Conservation (phyloP, 257 asterid species). For the Salvia splendens region DNA sequence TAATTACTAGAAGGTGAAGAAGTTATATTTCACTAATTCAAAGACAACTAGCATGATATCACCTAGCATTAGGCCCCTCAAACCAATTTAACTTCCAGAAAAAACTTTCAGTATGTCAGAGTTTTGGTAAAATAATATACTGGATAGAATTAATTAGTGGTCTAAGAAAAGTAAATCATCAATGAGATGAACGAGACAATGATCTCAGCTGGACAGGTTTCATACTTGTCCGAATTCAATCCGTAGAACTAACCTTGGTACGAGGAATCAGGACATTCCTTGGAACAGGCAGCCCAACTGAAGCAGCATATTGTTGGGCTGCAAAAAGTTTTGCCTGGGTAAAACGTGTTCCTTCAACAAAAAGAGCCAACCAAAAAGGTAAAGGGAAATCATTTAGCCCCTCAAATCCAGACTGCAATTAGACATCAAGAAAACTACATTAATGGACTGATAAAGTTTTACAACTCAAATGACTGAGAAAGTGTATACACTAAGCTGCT, state of each 20-base stretch:
- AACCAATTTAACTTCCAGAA: background rate
- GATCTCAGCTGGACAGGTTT: background rate
- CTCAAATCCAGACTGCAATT: conserved; percentile 63
- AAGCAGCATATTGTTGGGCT: conserved; percentile 67
- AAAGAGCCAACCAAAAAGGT: conserved; percentile 81
- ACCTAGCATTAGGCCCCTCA: background rate
- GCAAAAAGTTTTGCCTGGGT: conserved; percentile 66
- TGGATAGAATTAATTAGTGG: background rate
- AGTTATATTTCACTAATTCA: background rate
- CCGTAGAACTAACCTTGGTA: conserved; percentile 55
- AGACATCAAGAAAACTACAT: conserved; percentile 29
- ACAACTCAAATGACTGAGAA: conserved; percentile 25
- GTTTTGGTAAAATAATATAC: background rate
- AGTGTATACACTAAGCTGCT: conserved; percentile 21
- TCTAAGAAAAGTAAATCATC: background rate
- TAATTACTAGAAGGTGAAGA: background rate
- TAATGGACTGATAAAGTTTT: conserved; percentile 17
- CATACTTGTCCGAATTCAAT: background rate
- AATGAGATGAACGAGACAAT: background rate
- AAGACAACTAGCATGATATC: background rate
- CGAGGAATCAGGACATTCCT: conserved; percentile 78
- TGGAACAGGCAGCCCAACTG: conserved; percentile 67
- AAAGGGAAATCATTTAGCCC: conserved; percentile 53
- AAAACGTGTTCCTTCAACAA: conserved; percentile 84
- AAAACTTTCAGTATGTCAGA: background rate